Conservation (phyloP, 345 rosid species). For the Hibiscus tridactylites region DNA sequence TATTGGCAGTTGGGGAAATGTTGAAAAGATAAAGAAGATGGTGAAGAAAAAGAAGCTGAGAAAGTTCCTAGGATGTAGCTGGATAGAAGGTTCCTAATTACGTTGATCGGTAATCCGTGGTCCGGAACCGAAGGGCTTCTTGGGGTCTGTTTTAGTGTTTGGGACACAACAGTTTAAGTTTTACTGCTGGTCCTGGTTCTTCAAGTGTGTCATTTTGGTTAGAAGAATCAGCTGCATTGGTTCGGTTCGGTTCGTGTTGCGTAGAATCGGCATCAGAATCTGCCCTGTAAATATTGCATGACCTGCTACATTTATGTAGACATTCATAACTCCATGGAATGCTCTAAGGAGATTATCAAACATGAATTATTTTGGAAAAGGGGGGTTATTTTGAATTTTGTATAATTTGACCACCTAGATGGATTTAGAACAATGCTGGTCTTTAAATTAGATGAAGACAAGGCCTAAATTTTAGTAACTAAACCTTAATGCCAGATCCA, state of each 20-base stretch:
- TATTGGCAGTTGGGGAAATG: constrained; percentile 30
- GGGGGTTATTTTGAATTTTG: too few species aligned
- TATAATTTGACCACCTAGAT: too few species aligned
- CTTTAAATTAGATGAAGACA: too few species aligned
- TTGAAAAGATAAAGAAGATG: neutral
- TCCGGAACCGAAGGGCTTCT: neutral
- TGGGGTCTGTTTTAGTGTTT: neutral
- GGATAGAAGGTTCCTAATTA: neutral
- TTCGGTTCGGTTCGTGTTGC: neutral
- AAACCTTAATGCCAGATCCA: neutral
- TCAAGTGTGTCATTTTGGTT: neutral
- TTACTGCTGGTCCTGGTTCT: neutral
- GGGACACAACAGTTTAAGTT: neutral
- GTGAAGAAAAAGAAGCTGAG: neutral
- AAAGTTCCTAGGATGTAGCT: neutral
- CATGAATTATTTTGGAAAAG: too few species aligned
- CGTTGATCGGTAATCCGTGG: neutral
- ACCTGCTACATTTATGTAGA: too few species aligned
- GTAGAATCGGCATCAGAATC: neutral
- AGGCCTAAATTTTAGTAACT: too few species aligned
- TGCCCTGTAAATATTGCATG: neutral
- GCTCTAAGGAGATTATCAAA: too few species aligned
- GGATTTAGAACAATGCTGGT: too few species aligned
- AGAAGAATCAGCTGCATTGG: neutral
- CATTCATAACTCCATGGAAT: too few species aligned